phyloP scores from a whole-genome alignment of 768 basidiomycete genomes.

The Infundibulicybe gibba region DNA sequence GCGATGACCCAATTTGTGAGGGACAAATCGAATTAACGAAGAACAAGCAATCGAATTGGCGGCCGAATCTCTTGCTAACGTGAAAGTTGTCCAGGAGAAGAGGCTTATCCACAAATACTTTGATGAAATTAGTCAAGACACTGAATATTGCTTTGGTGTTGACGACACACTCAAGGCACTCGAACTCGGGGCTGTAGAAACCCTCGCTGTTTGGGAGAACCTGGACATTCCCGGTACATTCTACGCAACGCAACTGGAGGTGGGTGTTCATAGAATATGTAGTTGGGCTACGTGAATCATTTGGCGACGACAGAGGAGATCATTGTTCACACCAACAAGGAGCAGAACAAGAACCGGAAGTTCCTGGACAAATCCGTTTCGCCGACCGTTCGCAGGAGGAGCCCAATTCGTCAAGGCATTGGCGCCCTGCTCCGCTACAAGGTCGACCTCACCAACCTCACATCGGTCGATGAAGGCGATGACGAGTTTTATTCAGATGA shows the following conservation, averaged over 20 bases:
- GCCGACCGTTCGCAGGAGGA: conserved; percentile 97
- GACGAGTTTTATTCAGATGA: too few relatives aligned
- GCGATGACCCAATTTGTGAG: neutral
- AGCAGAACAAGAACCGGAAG: conserved; percentile 90
- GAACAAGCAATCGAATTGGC: conserved; percentile 98
- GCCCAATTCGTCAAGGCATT: conserved; percentile 97
- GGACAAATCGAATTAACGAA: too few relatives aligned
- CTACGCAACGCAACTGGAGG: too few relatives aligned
- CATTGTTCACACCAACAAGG: too few relatives aligned
- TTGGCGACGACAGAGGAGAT: conserved; percentile 60
- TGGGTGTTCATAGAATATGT: conserved; percentile 22
- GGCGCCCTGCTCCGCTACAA: conserved; percentile 96
- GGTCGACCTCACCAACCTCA: too few relatives aligned
- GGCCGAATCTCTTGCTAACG: conserved; percentile 92
- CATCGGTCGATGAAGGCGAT: too few relatives aligned
- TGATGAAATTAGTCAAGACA: too few relatives aligned
- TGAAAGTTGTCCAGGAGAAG: conserved; percentile 99
- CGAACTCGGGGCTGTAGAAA: too few relatives aligned
- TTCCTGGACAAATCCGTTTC: conserved; percentile 94
- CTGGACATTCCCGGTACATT: conserved; percentile 82
- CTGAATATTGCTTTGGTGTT: conserved; percentile 97
- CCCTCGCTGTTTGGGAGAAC: conserved; percentile 98
- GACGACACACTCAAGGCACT: conserved; percentile 97
- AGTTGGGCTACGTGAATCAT: neutral
- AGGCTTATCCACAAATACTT: too few relatives aligned